Evolutionary conservation across 768 basidiomycete genomes (phyloP).

Genomic region (Daedalea quercina): DNA sequence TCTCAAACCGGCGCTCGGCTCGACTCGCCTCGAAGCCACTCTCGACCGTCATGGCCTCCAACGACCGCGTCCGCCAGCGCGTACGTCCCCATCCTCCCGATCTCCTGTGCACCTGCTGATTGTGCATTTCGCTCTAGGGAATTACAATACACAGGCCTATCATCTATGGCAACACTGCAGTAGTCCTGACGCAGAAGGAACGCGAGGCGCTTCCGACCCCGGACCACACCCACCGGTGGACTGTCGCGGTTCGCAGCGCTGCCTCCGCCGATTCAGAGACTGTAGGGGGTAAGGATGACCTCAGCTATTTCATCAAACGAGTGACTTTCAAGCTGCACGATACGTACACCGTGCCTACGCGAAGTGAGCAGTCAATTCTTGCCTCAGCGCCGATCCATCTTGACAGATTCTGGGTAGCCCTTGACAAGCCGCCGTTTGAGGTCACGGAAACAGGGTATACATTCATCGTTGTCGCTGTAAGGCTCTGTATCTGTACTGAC

Average conservation of each 20-base stretch:
- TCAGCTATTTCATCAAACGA: conserved; percentile 88
- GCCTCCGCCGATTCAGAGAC: conserved; percentile 67
- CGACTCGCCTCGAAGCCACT: conserved; percentile 32
- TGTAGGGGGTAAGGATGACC: conserved; percentile 87
- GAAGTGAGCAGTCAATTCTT: conserved; percentile 51
- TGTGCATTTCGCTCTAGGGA: conserved; percentile 42
- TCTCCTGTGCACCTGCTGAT: conserved; percentile 8
- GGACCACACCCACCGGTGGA: conserved; percentile 96
- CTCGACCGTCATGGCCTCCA: conserved; percentile 38
- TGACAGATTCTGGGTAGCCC: conserved; percentile 3
- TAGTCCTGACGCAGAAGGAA: conserved; percentile 69
- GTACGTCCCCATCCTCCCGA: conserved; percentile 38
- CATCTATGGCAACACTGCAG: conserved; percentile 93
- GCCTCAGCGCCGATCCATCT: background rate
- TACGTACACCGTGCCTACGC: conserved; percentile 84
- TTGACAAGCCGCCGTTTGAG: conserved; percentile 92
- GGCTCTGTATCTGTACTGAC: background rate
- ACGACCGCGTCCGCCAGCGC: conserved; percentile 74
- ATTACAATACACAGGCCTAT: conserved; percentile 84
- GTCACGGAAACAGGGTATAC: conserved; percentile 90
- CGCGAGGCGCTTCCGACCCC: conserved; percentile 44
- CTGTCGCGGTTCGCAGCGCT: conserved; percentile 88
- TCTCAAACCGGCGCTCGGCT: conserved; percentile 25
- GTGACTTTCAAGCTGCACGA: conserved; percentile 98
- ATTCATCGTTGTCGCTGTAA: too few species aligned